phyloP scores from a whole-genome alignment of 2,329 filamentous ascomycete species.

The Neonectria punicea region DNA sequence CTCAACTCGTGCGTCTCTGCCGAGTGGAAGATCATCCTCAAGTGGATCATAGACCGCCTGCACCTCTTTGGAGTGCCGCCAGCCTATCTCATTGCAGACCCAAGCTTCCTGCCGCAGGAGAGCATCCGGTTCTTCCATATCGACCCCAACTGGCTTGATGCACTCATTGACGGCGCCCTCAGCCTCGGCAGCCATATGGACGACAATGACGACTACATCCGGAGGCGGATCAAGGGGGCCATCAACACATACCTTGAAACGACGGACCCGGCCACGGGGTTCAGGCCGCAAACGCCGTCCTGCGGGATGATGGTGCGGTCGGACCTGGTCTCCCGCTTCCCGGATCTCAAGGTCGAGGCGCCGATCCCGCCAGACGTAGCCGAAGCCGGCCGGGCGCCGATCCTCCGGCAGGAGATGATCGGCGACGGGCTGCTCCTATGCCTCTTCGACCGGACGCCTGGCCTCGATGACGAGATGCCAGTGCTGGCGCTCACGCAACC shows the following conservation, averaged over 20 bases:
- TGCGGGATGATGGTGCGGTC: too few relatives aligned
- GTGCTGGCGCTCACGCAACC: constrained; percentile 48
- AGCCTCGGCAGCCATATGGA: neutral
- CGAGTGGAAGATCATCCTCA: constrained; percentile 1
- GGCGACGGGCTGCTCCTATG: constrained; percentile 46
- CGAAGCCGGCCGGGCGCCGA: constrained; percentile 33
- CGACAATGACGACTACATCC: neutral
- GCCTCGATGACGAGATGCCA: constrained; percentile 37
- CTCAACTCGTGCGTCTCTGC: too few relatives aligned
- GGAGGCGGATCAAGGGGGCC: too few relatives aligned
- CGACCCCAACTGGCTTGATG: neutral
- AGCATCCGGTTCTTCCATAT: constrained; percentile 10
- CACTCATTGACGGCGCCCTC: neutral
- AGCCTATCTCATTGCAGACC: constrained; percentile 5
- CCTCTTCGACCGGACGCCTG: constrained; percentile 45
- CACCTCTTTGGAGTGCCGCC: constrained; percentile 5
- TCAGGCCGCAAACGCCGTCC: too few relatives aligned
- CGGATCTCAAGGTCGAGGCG: too few relatives aligned
- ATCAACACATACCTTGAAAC: too few relatives aligned
- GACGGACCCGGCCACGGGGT: too few relatives aligned
- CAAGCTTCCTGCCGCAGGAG: neutral
- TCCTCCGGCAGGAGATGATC: constrained; percentile 48
- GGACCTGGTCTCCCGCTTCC: too few relatives aligned
- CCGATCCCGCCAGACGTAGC: too few relatives aligned
- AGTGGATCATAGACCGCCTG: neutral